Evolutionary conservation across 2,329 filamentous ascomycete genomes (phyloP).

Genomic region (Fusarium sp.): DNA sequence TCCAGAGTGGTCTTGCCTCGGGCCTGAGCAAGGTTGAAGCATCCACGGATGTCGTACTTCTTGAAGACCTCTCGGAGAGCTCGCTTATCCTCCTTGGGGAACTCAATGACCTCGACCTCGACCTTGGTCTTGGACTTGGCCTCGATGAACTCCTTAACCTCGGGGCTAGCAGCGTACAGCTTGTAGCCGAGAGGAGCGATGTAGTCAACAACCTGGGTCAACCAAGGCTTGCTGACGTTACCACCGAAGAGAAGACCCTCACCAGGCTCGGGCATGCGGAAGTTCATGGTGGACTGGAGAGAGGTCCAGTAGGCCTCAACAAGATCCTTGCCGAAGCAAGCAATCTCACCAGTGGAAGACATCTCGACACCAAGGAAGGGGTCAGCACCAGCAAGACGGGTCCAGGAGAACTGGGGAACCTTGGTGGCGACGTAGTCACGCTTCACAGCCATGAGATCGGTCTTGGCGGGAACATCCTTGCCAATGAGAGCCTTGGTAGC

Average conservation of each 20-base stretch:
- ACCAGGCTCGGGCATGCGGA: constrained; percentile 93
- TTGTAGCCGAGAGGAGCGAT: constrained; percentile 93
- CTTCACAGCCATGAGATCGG: constrained; percentile 89
- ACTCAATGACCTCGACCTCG: constrained; percentile 90
- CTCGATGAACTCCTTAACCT: constrained; percentile 88
- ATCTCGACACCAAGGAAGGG: constrained; percentile 99
- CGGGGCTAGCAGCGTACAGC: constrained; percentile 84
- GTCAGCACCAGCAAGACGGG: constrained; percentile 94
- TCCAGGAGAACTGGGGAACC: constrained; percentile 99
- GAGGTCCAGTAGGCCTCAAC: constrained; percentile 98
- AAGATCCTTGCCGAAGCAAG: constrained; percentile 96
- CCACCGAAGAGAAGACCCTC: constrained; percentile 96
- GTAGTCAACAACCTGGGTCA: constrained; percentile 86
- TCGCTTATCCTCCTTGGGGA: constrained; percentile 96
- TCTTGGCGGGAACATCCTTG: constrained; percentile 83
- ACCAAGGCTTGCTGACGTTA: constrained; percentile 76
- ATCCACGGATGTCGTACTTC: constrained; percentile 95
- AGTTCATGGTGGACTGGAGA: constrained; percentile 98
- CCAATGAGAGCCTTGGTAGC: constrained; percentile 93
- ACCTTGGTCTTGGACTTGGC: constrained; percentile 73
- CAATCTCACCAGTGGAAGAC: constrained; percentile 96
- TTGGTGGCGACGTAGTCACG: constrained; percentile 96
- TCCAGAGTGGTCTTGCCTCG: constrained; percentile 87
- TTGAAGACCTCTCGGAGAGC: constrained; percentile 93
- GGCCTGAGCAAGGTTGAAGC: constrained; percentile 91